Percentiles rank a stretch among this genome's conserved stretches.
These are phyloP conservation scores for Hibiscus trionum DNA, from an alignment of 345 rosid species.

Conservation along the genomic window DNA sequence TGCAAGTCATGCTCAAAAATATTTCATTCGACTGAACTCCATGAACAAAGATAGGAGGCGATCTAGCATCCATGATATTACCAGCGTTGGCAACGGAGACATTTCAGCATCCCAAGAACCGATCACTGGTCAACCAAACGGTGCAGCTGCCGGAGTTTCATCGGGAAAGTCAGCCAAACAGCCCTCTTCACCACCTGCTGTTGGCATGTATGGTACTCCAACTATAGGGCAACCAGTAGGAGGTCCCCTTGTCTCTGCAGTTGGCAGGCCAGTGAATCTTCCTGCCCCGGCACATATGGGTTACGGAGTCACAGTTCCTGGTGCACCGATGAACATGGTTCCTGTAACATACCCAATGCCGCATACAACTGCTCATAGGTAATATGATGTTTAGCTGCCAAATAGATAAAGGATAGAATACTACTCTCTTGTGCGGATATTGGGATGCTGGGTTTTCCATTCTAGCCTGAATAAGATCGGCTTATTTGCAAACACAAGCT, in stretches of 20 bases:
- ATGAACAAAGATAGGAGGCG: slow-evolving; percentile 95
- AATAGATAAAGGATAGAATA: slow-evolving; percentile 44
- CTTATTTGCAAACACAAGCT: slow-evolving; percentile 25
- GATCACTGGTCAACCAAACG: slow-evolving; percentile 80
- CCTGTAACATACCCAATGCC: slow-evolving; percentile 69
- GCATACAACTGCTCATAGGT: slow-evolving; percentile 65
- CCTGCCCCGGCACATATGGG: slow-evolving; percentile 60
- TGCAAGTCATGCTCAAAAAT: slow-evolving; percentile 96
- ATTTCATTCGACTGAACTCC: slow-evolving; percentile 82
- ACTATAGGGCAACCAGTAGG: slow-evolving; percentile 76
- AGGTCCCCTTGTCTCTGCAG: slow-evolving; percentile 74
- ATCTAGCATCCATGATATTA: slow-evolving; percentile 91
- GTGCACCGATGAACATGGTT: slow-evolving; percentile 70
- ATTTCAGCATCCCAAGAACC: slow-evolving; percentile 69
- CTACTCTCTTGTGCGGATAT: slow-evolving; percentile 16
- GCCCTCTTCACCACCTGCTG: slow-evolving; percentile 35
- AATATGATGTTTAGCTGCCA: slow-evolving; percentile 24
- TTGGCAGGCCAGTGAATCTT: slow-evolving; percentile 89
- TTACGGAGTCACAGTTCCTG: slow-evolving; percentile 71
- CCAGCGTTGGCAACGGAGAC: slow-evolving; percentile 72
- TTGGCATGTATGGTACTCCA: slow-evolving; percentile 53
- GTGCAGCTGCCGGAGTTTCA: slow-evolving; percentile 38
- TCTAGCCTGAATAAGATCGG: slow-evolving; percentile 33
- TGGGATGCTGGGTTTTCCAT: slow-evolving; percentile 16
- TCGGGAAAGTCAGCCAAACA: slow-evolving; percentile 59